Percentiles rank a stretch among this genome's conserved stretches.
phyloP scores from a whole-genome alignment of 768 basidiomycete genomes.

The Daedaleopsis nitida region DNA sequence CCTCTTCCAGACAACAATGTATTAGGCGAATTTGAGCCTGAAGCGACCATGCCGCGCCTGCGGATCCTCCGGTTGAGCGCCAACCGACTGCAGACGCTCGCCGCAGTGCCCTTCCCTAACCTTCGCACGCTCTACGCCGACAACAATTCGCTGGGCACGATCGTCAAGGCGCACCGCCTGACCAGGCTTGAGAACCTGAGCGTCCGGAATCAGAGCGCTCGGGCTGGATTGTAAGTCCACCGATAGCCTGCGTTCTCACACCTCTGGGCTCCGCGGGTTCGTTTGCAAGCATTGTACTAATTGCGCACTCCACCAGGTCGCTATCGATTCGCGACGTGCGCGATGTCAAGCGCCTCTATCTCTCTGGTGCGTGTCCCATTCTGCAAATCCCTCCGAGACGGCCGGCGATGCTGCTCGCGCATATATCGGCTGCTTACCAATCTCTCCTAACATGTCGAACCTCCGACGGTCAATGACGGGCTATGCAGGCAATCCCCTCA shows the following conservation, averaged over 20 bases:
- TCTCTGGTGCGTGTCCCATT: slow-evolving; percentile 69
- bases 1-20: slow-evolving; percentile 66
- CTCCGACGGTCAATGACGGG: slow-evolving; percentile 7
- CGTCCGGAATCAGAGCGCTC: slow-evolving; percentile 83
- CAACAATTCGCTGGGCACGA: slow-evolving; percentile 63
- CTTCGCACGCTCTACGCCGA: slow-evolving; percentile 93
- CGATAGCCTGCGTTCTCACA: slow-evolving; percentile 6
- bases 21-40: slow-evolving; percentile 55
- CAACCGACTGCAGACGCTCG: slow-evolving; percentile 72
- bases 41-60: slow-evolving; percentile 62
- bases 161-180: slow-evolving; percentile 58
- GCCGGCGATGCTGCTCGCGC: slow-evolving; percentile 6
- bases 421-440: slow-evolving; percentile 18
- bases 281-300: slow-evolving; percentile 3
- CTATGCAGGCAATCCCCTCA: slow-evolving; percentile 68
- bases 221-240: slow-evolving; percentile 63
- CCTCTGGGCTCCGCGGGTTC: too few species aligned
- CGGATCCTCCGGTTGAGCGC: slow-evolving; percentile 85
- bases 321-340: slow-evolving; percentile 68
- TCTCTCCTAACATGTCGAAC: slow-evolving; percentile 23
- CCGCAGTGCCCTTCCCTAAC: slow-evolving; percentile 60
- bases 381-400: slow-evolving; percentile 1
- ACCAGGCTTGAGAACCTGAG: slow-evolving; percentile 86
- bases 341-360: slow-evolving; percentile 92
- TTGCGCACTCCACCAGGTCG: slow-evolving; percentile 31